These are phyloP conservation scores for Russula sp. DNA, from an alignment of 768 basidiomycete species.

Conservation along the genomic window DNA sequence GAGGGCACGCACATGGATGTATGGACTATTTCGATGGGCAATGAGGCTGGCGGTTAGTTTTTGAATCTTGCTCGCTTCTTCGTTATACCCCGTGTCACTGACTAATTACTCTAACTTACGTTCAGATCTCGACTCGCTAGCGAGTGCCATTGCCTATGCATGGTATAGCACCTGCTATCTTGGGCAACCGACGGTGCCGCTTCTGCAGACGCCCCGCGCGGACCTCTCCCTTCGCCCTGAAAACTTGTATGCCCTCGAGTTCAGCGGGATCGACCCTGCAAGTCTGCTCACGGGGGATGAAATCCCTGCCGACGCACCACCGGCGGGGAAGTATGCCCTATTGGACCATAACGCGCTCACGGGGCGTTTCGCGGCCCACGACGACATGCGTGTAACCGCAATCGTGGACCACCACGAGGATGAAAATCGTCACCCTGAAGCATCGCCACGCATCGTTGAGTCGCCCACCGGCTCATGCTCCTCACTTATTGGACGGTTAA, in stretches of 20 bases:
- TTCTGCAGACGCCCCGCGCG: constrained; percentile 62
- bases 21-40: constrained; percentile 92
- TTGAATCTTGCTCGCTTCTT: not conserved
- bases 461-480: constrained; percentile 75
- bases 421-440: constrained; percentile 62
- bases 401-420: constrained; percentile 93
- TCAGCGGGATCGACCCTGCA: constrained; percentile 52
- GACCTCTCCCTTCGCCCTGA: constrained; percentile 84
- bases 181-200: constrained; percentile 56
- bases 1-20: constrained; percentile 30
- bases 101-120: not conserved
- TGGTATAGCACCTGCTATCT: constrained; percentile 57
- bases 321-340: constrained; percentile 60
- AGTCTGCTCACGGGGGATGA: constrained; percentile 71
- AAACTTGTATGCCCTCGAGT: constrained; percentile 71
- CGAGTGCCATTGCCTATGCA: constrained; percentile 80
- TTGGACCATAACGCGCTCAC: constrained; percentile 88
- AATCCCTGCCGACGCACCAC: constrained; percentile 40
- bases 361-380: constrained; percentile 38
- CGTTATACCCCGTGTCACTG: not conserved
- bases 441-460: constrained; percentile 62
- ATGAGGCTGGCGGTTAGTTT: constrained; percentile 87
- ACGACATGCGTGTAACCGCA: constrained; percentile 50
- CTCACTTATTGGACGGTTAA: constrained; percentile 53
- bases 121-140: constrained; percentile 86